Conservation (phyloP, 2,329 filamentous ascomycete genomes). For the Fusarium sp. region DNA sequence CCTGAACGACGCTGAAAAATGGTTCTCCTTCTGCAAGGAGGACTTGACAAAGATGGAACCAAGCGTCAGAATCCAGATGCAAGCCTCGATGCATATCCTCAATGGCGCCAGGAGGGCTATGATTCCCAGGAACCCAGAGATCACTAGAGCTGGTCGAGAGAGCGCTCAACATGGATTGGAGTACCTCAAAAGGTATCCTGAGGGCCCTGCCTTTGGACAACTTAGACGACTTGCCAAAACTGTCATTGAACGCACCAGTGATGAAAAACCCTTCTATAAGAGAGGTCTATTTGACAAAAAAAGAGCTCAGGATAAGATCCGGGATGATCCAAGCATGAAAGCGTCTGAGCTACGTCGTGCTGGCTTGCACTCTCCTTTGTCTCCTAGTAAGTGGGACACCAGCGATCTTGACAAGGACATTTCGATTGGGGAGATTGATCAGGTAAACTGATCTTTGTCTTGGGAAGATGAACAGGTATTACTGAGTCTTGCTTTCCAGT, state of each 20-base stretch:
- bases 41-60: constrained; percentile 26
- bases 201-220: constrained; percentile 5
- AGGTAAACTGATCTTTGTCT: neutral
- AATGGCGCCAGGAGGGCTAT: constrained; percentile 5
- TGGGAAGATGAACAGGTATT: neutral
- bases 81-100: constrained; percentile 21
- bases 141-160: neutral
- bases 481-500: neutral
- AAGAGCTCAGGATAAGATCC: neutral
- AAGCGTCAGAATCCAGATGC: constrained; percentile 9
- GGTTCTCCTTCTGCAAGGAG: constrained; percentile 8
- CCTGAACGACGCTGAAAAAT: constrained; percentile 13
- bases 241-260: neutral
- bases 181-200: neutral
- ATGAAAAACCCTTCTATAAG: neutral
- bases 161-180: neutral
- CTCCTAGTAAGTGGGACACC: neutral
- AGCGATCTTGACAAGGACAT: neutral
- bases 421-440: neutral
- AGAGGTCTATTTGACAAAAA: neutral
- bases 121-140: neutral
- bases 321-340: neutral
- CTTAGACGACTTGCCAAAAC: neutral
- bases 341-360: neutral
- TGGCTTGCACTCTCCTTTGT: constrained; percentile 18